phyloP scores from a whole-genome alignment of 2,329 filamentous ascomycete genomes.

The Pseudodiploospora longispora region DNA sequence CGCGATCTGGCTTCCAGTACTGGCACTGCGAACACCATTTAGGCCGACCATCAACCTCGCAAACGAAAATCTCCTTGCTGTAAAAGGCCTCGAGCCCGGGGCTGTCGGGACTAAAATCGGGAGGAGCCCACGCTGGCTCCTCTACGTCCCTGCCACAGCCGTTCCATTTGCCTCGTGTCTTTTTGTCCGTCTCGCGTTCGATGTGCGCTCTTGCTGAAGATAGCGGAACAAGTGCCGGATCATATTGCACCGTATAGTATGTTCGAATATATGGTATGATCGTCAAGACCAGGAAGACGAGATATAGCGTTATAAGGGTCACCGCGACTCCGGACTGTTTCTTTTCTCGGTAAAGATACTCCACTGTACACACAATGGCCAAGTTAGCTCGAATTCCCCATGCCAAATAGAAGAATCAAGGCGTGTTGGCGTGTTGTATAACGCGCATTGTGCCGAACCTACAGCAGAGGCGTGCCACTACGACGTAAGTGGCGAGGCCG shows the following conservation, averaged over 20 bases:
- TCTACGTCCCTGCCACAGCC: conserved; percentile 19
- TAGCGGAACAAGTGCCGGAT: conserved; percentile 68
- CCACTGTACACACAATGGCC: conserved; percentile 34
- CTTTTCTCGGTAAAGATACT: conserved; percentile 54
- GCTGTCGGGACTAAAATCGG: conserved; percentile 48
- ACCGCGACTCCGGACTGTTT: conserved; percentile 50
- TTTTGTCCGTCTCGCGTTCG: conserved; percentile 30
- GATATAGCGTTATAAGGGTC: conserved; percentile 64
- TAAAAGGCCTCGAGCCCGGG: conserved; percentile 71
- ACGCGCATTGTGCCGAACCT: conserved; percentile 22
- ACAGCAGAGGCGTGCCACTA: conserved; percentile 63
- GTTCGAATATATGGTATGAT: conserved; percentile 63
- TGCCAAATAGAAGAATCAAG: background rate
- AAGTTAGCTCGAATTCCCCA: background rate
- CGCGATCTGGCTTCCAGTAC: conserved; percentile 81
- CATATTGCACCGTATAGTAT: conserved; percentile 55
- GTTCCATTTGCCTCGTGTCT: conserved; percentile 13
- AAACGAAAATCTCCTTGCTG: conserved; percentile 74
- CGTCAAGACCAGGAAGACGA: conserved; percentile 61
- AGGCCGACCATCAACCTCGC: conserved; percentile 74
- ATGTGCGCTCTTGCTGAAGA: conserved; percentile 4
- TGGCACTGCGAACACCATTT: conserved; percentile 78
- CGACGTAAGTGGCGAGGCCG: conserved; percentile 62
- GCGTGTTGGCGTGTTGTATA: background rate
- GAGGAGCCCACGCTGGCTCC: conserved; percentile 23